phyloP scores from a whole-genome alignment of 1,284 basidiomycete species.

The Fomitopsis schrenkii region DNA sequence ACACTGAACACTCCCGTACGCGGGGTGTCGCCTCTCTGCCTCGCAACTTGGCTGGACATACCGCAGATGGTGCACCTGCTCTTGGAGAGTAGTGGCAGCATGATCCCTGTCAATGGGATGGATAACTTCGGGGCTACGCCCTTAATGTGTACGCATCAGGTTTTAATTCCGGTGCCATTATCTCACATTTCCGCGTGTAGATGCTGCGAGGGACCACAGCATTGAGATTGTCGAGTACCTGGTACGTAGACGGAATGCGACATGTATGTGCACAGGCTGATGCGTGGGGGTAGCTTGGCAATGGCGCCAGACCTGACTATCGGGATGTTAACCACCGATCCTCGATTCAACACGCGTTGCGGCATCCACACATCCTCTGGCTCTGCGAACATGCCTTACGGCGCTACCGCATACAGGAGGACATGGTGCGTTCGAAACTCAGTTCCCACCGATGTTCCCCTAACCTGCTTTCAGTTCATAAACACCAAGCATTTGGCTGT shows the following conservation, averaged over 20 bases:
- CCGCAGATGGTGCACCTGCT: constrained; percentile 52
- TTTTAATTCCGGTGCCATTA: constrained; percentile 2
- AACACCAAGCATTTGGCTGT: constrained; percentile 20
- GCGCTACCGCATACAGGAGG: constrained; percentile 52
- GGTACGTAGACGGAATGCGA: constrained; percentile 35
- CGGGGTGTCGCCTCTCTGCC: constrained; percentile 68
- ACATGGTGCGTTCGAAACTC: constrained; percentile 37
- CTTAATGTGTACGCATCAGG: constrained; percentile 64
- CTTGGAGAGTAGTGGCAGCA: constrained; percentile 52
- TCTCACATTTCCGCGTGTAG: constrained; percentile 32
- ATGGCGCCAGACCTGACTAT: constrained; percentile 68
- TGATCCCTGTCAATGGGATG: constrained; percentile 65
- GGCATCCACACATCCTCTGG: constrained; percentile 60
- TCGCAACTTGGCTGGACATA: constrained; percentile 71
- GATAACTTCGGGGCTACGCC: constrained; percentile 70
- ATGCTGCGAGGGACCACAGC: constrained; percentile 69
- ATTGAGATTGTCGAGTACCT: constrained; percentile 56
- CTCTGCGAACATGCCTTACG: constrained; percentile 64
- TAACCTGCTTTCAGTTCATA: constrained; percentile 15
- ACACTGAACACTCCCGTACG: constrained; percentile 69
- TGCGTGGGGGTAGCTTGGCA: constrained; percentile 40
- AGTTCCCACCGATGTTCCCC: not conserved
- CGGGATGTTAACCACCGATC: constrained; percentile 66
- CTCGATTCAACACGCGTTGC: constrained; percentile 60
- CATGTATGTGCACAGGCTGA: constrained; percentile 14